Percentiles rank a stretch among this genome's conserved stretches.
Evolutionary conservation across 2,329 filamentous ascomycete genomes (phyloP).

Genomic region (Myriangium duriaei): DNA sequence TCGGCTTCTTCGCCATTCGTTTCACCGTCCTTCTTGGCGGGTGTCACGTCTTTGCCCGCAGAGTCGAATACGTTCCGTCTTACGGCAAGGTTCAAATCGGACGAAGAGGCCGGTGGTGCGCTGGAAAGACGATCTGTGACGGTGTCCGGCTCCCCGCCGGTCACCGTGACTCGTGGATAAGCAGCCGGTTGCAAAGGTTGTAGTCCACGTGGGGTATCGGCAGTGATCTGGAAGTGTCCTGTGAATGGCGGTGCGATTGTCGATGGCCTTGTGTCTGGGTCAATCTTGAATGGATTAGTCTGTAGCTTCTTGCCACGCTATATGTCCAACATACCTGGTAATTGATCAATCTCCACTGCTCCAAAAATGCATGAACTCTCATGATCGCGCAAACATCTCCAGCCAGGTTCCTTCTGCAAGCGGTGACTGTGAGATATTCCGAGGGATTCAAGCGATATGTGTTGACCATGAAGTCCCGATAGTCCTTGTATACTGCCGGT

Average conservation of each 20-base stretch:
- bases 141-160: conserved; percentile 47
- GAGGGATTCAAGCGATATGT: conserved; percentile 92
- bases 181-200: conserved; percentile 82
- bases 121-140: conserved; percentile 61
- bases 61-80: conserved; percentile 92
- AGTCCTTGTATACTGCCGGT: conserved; percentile 93
- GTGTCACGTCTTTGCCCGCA: conserved; percentile 71
- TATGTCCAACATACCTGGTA: conserved; percentile 58
- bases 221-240: conserved; percentile 90
- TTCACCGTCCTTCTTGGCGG: conserved; percentile 34
- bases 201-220: conserved; percentile 86
- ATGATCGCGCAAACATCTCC: conserved; percentile 98
- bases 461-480: conserved; percentile 99
- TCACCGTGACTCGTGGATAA: conserved; percentile 49
- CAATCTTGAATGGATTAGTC: conserved; percentile 52
- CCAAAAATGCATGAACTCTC: conserved; percentile 93
- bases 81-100: conserved; percentile 81
- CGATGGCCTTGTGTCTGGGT: conserved; percentile 86
- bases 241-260: conserved; percentile 95
- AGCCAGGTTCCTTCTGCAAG: conserved; percentile 84
- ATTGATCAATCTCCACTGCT: conserved; percentile 98
- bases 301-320: conserved; percentile 4
- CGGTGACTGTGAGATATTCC: conserved; percentile 94
- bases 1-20: conserved; percentile 70
- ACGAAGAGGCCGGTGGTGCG: conserved; percentile 54